Evolutionary conservation across 148 eudicot genomes (phyloP).

Genomic region (Nepenthes mirabilis): DNA sequence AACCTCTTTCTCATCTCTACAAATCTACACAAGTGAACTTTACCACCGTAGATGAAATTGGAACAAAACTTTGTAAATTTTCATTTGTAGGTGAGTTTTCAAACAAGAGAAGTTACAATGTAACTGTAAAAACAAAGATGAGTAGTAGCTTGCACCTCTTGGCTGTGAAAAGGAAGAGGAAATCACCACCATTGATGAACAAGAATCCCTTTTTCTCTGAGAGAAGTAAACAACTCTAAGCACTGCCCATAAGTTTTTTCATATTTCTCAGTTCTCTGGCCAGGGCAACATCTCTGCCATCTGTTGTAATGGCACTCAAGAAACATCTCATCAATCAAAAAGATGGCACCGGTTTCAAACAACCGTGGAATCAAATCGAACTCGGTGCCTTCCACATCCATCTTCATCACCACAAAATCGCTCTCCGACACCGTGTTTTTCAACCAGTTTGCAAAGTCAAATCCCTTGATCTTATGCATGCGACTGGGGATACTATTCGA

Average conservation of each 20-base stretch:
- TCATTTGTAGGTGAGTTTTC: too few species aligned
- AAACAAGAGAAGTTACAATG: too few species aligned
- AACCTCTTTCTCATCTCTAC: too few species aligned
- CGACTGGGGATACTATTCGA: background rate
- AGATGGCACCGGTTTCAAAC: slow-evolving; percentile 46
- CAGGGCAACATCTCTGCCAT: slow-evolving; percentile 59
- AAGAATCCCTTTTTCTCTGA: background rate
- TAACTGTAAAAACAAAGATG: too few species aligned
- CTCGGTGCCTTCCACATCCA: slow-evolving; percentile 60
- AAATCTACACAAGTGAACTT: too few species aligned
- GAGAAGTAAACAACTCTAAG: background rate
- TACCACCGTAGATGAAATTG: too few species aligned
- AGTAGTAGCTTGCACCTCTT: too few species aligned
- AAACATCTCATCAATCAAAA: slow-evolving; percentile 51
- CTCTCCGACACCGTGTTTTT: slow-evolving; percentile 31
- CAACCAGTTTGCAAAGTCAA: slow-evolving; percentile 54
- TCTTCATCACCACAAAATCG: slow-evolving; percentile 55
- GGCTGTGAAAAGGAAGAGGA: too few species aligned
- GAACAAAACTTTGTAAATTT: too few species aligned
- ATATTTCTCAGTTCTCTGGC: slow-evolving; percentile 9
- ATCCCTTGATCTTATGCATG: slow-evolving; percentile 32
- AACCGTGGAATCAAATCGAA: slow-evolving; percentile 43
- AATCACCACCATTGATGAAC: slow-evolving; percentile 1
- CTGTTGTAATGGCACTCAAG: slow-evolving; percentile 57
- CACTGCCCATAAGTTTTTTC: background rate